These are phyloP conservation scores for Cutaneotrichosporon spelunceum DNA, from an alignment of 1,284 basidiomycete genomes.

Conservation along the genomic window DNA sequence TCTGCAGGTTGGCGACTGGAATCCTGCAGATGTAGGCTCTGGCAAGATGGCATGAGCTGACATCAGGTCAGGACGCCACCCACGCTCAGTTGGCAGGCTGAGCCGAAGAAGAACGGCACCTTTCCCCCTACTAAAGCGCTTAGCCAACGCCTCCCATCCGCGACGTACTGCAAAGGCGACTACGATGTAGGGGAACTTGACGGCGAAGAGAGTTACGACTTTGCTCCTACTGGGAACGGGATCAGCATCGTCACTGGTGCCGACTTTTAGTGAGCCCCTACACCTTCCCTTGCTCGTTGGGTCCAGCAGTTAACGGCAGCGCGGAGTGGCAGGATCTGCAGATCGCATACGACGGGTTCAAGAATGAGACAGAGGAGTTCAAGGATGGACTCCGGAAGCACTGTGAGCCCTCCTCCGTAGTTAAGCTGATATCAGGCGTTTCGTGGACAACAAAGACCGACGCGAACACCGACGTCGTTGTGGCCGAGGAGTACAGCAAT, in stretches of 20 bases:
- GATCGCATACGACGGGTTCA: slow-evolving; percentile 33
- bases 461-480: slow-evolving; percentile 22
- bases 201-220: slow-evolving; percentile 20
- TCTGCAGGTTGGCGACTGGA: slow-evolving; percentile 39
- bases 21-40: slow-evolving; percentile 34
- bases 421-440: slow-evolving; percentile 27
- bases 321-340: slow-evolving; percentile 19
- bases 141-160: slow-evolving; percentile 15
- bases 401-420: slow-evolving; percentile 22
- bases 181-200: slow-evolving; percentile 26
- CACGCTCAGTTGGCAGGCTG: slow-evolving; percentile 27
- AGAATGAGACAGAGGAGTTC: slow-evolving; percentile 30
- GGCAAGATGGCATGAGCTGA: slow-evolving; percentile 6
- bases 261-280: slow-evolving; percentile 36
- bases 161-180: slow-evolving; percentile 27
- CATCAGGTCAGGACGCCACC: slow-evolving; percentile 25
- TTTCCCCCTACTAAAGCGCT: slow-evolving; percentile 26
- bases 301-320: slow-evolving; percentile 12
- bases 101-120: slow-evolving; percentile 35
- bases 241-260: slow-evolving; percentile 9
- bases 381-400: slow-evolving; percentile 24
- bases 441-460: slow-evolving; percentile 23
- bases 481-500: slow-evolving; percentile 25
- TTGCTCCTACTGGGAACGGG: slow-evolving; percentile 27
- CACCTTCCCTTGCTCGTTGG: background rate